Conservation (phyloP, 2,329 filamentous ascomycete species). For the Arthrobotrys sphaeroides region DNA sequence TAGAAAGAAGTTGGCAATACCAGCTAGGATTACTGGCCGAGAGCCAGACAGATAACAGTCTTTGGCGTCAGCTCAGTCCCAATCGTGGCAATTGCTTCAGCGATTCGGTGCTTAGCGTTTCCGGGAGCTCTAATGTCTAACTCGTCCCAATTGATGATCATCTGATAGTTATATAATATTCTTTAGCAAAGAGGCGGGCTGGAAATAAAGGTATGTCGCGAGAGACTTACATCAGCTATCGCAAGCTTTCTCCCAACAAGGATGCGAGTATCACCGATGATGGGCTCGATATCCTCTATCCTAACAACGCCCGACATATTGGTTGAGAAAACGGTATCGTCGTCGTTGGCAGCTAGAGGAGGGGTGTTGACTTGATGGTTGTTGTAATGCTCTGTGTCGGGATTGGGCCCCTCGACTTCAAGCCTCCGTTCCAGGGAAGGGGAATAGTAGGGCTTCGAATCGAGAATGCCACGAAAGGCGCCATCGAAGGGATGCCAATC, state of each 20-base stretch:
- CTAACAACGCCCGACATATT: conserved; percentile 36
- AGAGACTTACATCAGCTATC: conserved; percentile 59
- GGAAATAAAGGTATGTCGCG: conserved; percentile 36
- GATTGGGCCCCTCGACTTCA: conserved; percentile 60
- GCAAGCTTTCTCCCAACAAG: conserved; percentile 48
- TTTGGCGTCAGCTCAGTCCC: conserved; percentile 5
- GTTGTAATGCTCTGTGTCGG: conserved; percentile 56
- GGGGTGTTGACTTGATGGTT: no score
- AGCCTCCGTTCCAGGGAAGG: conserved; percentile 31
- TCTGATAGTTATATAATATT: conserved; percentile 61
- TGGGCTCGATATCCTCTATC: conserved; percentile 3
- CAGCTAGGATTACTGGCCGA: background rate
- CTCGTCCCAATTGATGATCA: conserved; percentile 71
- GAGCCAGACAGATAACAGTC: conserved; percentile 29
- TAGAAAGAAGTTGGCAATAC: background rate
- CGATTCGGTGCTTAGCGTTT: conserved; percentile 71
- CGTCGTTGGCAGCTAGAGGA: background rate
- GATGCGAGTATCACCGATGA: conserved; percentile 9
- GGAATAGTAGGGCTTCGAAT: conserved; percentile 68
- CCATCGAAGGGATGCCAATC: conserved; percentile 71
- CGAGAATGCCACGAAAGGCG: conserved; percentile 65
- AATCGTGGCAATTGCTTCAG: conserved; percentile 63
- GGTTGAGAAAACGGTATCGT: conserved; percentile 40
- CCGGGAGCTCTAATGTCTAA: conserved; percentile 65
- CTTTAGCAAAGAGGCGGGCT: conserved; percentile 60